Base-by-base conservation (phyloP, 2,329 filamentous ascomycete genomes). In the Hypoxylon sp. region DNA sequence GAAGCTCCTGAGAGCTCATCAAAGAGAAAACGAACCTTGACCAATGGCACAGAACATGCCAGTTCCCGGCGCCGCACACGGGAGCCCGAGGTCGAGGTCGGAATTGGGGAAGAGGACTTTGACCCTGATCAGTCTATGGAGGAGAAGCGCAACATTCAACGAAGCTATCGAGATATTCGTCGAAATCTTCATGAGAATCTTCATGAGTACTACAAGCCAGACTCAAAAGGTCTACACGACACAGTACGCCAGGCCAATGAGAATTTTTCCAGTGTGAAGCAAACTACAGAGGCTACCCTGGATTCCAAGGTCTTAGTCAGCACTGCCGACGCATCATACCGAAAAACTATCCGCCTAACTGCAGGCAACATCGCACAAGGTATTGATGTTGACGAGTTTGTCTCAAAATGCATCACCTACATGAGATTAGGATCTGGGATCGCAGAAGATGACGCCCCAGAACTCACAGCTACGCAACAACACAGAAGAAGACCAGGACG, bases 251-350 rank as follows among this genome's bases (percentile, higher is more conserved):
- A 86, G 69, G 90, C 91, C 14, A 90, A 96, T 72, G 79, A 84
- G 36, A 81, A 90, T 13, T 90, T 91, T 67, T 83, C 84, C 61
- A 84, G 89, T 72, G 91, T 97, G 66, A 93, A 91, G 74, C 94
- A 98, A 81, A 97, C 96, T 0, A 89, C 90, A 1, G 96, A 98
- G 78, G 96, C 96, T 0, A 93, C 92, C 0, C 90, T 97, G 67
- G 96, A 99, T 77, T 94, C 95, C 0, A 89, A 92, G n/a, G 84
- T 97, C 25, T 85, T 98, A 2, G 91, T 97, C 52, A 90, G 87
- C 69, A 90, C 93, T 0, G 92, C 93, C 4, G 94, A 98, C 70
- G 80, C 97, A 3, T 91, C 92, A 0, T 90, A 91, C 74, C 93
- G 92, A 73, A 94, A 93, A 76, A 91, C 93, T 0, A 84, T 91